phyloP scores from a whole-genome alignment of 2,329 filamentous ascomycete genomes.

The Phaeosphaeriaceae sp. region DNA sequence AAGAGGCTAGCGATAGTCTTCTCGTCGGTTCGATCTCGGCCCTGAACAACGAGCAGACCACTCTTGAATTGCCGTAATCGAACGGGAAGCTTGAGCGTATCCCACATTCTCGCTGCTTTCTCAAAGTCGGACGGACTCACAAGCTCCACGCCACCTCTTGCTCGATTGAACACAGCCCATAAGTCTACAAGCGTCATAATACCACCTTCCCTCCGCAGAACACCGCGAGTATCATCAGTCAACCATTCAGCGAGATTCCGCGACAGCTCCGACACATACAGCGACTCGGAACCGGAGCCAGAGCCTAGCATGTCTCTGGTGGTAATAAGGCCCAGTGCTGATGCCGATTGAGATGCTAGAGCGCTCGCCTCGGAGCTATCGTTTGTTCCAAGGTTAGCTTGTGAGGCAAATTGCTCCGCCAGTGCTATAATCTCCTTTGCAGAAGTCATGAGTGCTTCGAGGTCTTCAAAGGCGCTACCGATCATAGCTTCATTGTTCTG shows the following conservation, averaged over 20 bases:
- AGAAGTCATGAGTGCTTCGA: conserved; percentile 96
- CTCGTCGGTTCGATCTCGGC: conserved; percentile 86
- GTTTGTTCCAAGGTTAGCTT: conserved; percentile 65
- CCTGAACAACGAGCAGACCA: conserved; percentile 92
- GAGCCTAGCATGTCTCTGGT: conserved; percentile 91
- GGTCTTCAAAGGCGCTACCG: conserved; percentile 91
- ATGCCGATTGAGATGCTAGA: conserved; percentile 81
- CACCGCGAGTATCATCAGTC: conserved; percentile 47
- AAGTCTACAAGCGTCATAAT: conserved; percentile 52
- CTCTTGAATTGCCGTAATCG: conserved; percentile 89
- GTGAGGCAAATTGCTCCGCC: conserved; percentile 83
- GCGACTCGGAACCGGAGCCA: conserved; percentile 76
- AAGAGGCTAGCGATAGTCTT: conserved; percentile 81
- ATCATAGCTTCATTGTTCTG: conserved; percentile 95
- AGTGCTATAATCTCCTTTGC: conserved; percentile 95
- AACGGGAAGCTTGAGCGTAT: conserved; percentile 84
- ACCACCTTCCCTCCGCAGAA: conserved; percentile 47
- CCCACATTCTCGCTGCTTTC: conserved; percentile 88
- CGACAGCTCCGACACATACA: conserved; percentile 77
- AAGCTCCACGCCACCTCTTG: conserved; percentile 90
- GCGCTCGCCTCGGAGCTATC: conserved; percentile 73
- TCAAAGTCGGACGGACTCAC: conserved; percentile 92
- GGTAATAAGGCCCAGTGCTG: conserved; percentile 85
- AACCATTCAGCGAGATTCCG: conserved; percentile 50
- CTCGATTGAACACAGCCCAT: conserved; percentile 81